Base-by-base conservation (phyloP, 2,329 filamentous ascomycete genomes). In the Trichoderma lentiforme region DNA sequence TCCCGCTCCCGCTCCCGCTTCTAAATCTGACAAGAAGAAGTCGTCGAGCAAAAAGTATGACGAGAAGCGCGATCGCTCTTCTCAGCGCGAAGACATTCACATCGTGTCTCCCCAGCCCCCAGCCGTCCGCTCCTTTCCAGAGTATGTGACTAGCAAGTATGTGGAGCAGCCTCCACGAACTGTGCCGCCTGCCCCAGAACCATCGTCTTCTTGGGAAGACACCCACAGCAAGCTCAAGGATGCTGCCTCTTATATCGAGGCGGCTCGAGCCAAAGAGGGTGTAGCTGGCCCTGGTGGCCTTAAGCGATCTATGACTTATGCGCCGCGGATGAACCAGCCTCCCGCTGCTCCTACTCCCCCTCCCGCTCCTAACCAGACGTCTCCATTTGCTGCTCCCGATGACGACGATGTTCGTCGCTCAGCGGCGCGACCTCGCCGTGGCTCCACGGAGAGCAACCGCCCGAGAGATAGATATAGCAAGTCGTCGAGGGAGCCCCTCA, bases 1-100 rank as follows among this genome's bases (percentile, higher is more conserved):
- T 11, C 72, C 72, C 1, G 73, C 74, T 14, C 72, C 72, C 3
- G 26, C 65, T 3, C 72, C 72, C 3, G 28, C 66, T 4, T 64
- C 75, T 67, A 80, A 78, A 74, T 74, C 78, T 0, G 80, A 82
- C 56, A 84, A 83, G 76, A 82, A 82, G 75, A 79, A 79, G 51
- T 75, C 78, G 24, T 75, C 78, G 24, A 80, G 78, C 75, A 83
- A 81, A 73, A 82, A 82, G 75, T 78, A 82, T 72, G 81, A 83
- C 4, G 79, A 82, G 73, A 78, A 79, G 6, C 80, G 81, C 32
- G 78, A 82, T 72, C 78, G 79, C 39, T 81, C 81, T 7, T 74
- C 77, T 18, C 78, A 78, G 7, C 77, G 78, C 18, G 81, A 82
- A n/a, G 81, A 81, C 39, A 70, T 56, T 6, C 75, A 76, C 9